Base-by-base conservation (phyloP, 1,284 basidiomycete genomes). In the Rhizoctonia solani region DNA sequence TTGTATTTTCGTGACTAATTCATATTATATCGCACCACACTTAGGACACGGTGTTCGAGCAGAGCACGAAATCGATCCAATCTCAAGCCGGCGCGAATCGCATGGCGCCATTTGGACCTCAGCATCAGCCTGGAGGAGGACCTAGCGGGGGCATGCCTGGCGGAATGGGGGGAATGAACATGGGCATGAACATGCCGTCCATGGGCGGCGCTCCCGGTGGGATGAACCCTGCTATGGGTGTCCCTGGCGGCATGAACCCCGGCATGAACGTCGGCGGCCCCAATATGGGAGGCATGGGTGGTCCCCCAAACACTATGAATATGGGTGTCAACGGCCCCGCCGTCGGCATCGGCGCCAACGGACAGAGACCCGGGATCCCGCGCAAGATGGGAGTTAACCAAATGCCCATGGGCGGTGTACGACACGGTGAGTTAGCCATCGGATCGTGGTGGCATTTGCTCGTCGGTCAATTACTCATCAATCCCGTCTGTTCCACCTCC, bases 1-100 rank as follows among this genome's bases (percentile, higher is more conserved):
- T 21, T 21, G 23, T 21, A 29, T 27, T 44, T 27, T 6, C 52
- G 41, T 9, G 13, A 44, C 56, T 32, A 34, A 59, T 44, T 41
- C 21, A 19, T 37, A 30, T 29, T 29, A 34, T 44, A 29, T 30
- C 6, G 29, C 21, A 39, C 41, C 25, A 41, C 16, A 47, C 25
- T 23, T 25, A 63, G 58, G 58, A 63, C 32, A 46, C 50, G 11
- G 23, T 50, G 16, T 63, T 37, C 58, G 47, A 63, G 23, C 58
- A 63, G 46, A 34, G 34, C 30, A 47, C 32, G 19, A 63, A 63
- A 47, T 50, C 27, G 46, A 52, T 52, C 27, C 58, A 63, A 23
- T 63, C 58, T 50, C 58, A 63, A 47, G n/a, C 58, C 27, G 58
- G 58, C 34, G 47, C 58, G 47, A 63, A 34, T 47, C 21, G 50